Base-by-base conservation (phyloP, 108 stramenopile genomes). In the Cyclostephanos tholiformis region DNA sequence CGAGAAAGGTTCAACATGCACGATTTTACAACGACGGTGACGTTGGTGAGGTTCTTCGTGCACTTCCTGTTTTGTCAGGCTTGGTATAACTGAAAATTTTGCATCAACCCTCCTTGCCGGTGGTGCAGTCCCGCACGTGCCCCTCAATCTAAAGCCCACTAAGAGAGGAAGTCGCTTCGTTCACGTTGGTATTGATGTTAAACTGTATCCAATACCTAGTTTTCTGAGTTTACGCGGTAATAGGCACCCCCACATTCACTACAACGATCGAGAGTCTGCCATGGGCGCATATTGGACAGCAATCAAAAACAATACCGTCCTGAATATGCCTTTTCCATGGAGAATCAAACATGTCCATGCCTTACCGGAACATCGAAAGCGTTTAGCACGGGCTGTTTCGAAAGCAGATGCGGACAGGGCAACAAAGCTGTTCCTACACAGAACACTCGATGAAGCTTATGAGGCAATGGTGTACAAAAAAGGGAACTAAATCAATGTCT, bases 131-230 rank as follows among this genome's bases (percentile, higher is more conserved):
- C 72, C 85, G 48, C 83, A 88, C 41, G 25, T 87, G 11, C 86
- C 86, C 16, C 52, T 79, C 27, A 79, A 84, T 62, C 12, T 76
- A 13, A 71, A 71, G 22, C 71, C 63, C 16, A 77, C 84, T 0
- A 70, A 48, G 72, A 68, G 82, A 63, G 85, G 87, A 22, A 76
- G 70, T 43, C 78, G 71, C 9, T 86, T 75, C 63, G 74, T 75
- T 22, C 87, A 84, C 29, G 71, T 82, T 17, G 87, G 87, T 12
- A 69, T 88, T 27, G 84, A 85, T 68, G 75, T 88, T 30, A 84
- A 80, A 26, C 49, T 85, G n/a, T 76, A 65, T 43, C 75, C 69
- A 44, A 74, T 70, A 63, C 69, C 55, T 2, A 59, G 74, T 4
- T 48, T 14, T 2, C 19, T 55, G 19, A 75, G 68, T 35, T 26